phyloP scores from a whole-genome alignment of 495 filamentous ascomycete species.

The Lasiosphaeria hispida region DNA sequence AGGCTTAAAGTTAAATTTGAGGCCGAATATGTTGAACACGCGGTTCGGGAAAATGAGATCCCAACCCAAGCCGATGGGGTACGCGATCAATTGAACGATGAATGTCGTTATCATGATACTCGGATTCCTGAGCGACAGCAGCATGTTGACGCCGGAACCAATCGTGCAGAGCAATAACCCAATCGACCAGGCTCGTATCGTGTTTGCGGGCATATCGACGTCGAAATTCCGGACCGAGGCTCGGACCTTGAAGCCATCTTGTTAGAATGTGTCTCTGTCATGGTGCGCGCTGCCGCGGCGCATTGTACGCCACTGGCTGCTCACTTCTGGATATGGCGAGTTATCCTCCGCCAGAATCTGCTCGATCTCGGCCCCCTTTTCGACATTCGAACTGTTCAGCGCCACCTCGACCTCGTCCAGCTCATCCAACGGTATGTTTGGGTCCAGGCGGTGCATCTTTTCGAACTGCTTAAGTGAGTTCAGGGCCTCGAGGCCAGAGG shows the following conservation, averaged over 20 bases:
- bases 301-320: slow-evolving; percentile 24
- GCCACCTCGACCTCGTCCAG: slow-evolving; percentile 59
- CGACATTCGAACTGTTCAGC: slow-evolving; percentile 52
- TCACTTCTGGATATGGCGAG: slow-evolving; percentile 68
- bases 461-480: slow-evolving; percentile 49
- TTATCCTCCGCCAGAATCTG: slow-evolving; percentile 60
- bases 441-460: slow-evolving; percentile 64
- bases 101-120: slow-evolving; percentile 64
- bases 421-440: slow-evolving; percentile 63
- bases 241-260: slow-evolving; percentile 55
- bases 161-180: slow-evolving; percentile 62
- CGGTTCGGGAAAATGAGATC: slow-evolving; percentile 55
- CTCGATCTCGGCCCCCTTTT: slow-evolving; percentile 53
- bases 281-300: background rate
- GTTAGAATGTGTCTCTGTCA: slow-evolving; percentile 28
- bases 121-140: slow-evolving; percentile 66
- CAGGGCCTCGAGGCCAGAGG: slow-evolving; percentile 30
- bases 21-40: slow-evolving; percentile 56
- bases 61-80: slow-evolving; percentile 63
- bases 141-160: slow-evolving; percentile 67
- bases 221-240: slow-evolving; percentile 61
- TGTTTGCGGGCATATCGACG: slow-evolving; percentile 66
- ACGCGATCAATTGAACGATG: slow-evolving; percentile 67
- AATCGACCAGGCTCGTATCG: slow-evolving; percentile 69
- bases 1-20: slow-evolving; percentile 62